Base-by-base conservation (phyloP, 305 asterid species). In the Salvia sclarea region DNA sequence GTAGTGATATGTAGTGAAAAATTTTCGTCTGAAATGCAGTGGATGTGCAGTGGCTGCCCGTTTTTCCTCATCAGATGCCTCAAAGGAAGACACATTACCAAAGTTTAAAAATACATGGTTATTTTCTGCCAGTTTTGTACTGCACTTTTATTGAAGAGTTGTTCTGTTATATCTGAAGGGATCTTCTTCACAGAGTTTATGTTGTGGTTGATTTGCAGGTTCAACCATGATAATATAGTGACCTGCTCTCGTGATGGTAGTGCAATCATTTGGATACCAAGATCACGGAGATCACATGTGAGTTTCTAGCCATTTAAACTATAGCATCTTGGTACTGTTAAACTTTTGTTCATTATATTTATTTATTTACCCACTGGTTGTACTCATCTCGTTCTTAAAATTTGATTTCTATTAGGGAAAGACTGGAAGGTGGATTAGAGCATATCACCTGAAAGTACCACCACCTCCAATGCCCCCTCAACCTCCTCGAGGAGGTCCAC, bases 201-300 rank as follows among this genome's bases (percentile, higher is more conserved):
- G 25, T 53, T 59, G 61, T 75, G 66, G 63, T 75, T 73, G 69
- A 62, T 62, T 67, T 78, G 78, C 75, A 94, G 98, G 98, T 89
- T 83, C 83, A 91, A 86, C 83, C 96, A 94, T 63, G 99, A 94
- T 74, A 91, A 89, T 79, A 94, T 94, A 28, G 99, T 94, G 71
- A 94, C 99, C 16, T 94, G 99, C 78, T 94, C 99, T 75, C 96
- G 99, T 43, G 99, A 94, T 84, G 99, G 99, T 72, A 94, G 99
- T 77, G 99, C 99, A 71, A 94, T 94, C 69, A 94, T 94, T 74
- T 94, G 99, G 99, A 85, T 87, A 58, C 99, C 98, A 63, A 89
- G 91, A 86, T 88, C 98, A 50, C 98, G 97, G 57, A 85, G 96
- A 80, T 94, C 97, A 17, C 97, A 91, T 80, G 99, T 91, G 73